phyloP scores from a whole-genome alignment of 352 stramenopile species.

The Globisporangium recalcitrans region DNA sequence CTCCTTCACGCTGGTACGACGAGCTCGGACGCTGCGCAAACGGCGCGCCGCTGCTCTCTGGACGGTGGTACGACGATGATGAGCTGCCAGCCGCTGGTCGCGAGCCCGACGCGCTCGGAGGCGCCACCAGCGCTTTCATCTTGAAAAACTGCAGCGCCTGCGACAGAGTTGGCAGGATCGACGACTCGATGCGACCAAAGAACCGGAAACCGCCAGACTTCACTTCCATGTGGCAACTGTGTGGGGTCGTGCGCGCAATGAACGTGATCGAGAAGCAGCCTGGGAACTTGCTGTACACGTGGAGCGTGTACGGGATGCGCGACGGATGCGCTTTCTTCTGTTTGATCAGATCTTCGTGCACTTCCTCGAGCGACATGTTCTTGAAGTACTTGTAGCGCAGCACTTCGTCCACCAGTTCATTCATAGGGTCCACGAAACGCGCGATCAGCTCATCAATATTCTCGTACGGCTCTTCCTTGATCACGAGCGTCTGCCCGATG shows the following conservation, averaged over 20 bases:
- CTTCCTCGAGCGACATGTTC: constrained; percentile 54
- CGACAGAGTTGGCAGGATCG: constrained; percentile 68
- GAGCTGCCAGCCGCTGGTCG: constrained; percentile 16
- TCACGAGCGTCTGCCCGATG: constrained; percentile 71
- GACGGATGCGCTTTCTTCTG: constrained; percentile 85
- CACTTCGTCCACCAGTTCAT: constrained; percentile 82
- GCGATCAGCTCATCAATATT: constrained; percentile 88
- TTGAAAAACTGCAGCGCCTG: constrained; percentile 89
- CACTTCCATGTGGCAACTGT: constrained; percentile 86
- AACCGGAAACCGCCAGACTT: constrained; percentile 82
- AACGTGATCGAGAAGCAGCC: constrained; percentile 89
- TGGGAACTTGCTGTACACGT: constrained; percentile 84
- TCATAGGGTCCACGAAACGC: constrained; percentile 87
- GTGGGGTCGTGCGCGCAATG: constrained; percentile 74
- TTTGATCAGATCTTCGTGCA: constrained; percentile 85
- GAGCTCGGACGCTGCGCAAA: constrained; percentile 52
- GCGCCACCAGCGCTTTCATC: constrained; percentile 76
- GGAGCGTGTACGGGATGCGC: constrained; percentile 78
- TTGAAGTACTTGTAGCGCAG: constrained; percentile 87
- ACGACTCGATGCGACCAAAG: constrained; percentile 85
- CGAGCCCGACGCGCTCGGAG: constrained; percentile 32
- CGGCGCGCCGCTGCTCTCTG: constrained; percentile 39
- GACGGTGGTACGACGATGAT: constrained; percentile 37
- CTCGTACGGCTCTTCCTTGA: constrained; percentile 86
- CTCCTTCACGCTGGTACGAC: constrained; percentile 26